A percentile compares a stretch with the other conserved stretches of the same genome.
Conservation (phyloP, 2,329 filamentous ascomycete genomes). For the Fusarium sp. region DNA sequence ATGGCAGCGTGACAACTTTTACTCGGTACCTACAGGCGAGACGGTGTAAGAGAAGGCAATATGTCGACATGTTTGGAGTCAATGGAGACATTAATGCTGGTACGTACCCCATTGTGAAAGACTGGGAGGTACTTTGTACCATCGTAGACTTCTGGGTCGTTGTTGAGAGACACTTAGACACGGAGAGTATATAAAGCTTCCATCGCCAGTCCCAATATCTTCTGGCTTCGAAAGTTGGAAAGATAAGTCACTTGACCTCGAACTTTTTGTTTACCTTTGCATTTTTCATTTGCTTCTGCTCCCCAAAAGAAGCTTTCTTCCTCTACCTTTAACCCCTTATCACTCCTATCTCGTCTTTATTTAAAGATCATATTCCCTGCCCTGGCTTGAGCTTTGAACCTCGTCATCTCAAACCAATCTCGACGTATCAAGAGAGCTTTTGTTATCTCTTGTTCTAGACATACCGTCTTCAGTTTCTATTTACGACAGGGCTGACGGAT, state of each 20-base stretch:
- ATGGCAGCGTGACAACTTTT: constrained; percentile 40
- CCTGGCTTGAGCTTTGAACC: constrained; percentile 32
- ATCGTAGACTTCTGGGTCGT: constrained; percentile 33
- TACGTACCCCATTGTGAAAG: constrained; percentile 34
- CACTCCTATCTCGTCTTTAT: constrained; percentile 14
- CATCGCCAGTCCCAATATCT: constrained; percentile 40
- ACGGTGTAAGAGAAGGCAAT: constrained; percentile 40
- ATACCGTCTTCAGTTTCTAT: constrained; percentile 45
- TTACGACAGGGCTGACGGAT: constrained; percentile 48
- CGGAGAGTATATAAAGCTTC: constrained; percentile 47
- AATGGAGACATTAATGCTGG: constrained; percentile 16
- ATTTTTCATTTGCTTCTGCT: constrained; percentile 22
- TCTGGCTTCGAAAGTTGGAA: constrained; percentile 33
- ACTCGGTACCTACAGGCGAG: constrained; percentile 29
- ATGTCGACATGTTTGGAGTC: constrained; percentile 32
- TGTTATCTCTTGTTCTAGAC: constrained; percentile 45
- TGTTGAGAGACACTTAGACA: constrained; percentile 41
- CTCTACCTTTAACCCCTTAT: constrained; percentile 15
- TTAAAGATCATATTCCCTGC: constrained; percentile 12
- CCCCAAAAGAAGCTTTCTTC: constrained; percentile 31
- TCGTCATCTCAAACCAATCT: constrained; percentile 28
- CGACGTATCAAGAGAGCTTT: constrained; percentile 44
- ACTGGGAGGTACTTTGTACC: constrained; percentile 37
- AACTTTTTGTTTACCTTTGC: constrained; percentile 16
- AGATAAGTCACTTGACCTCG: constrained; percentile 41